A percentile compares a stretch with the other conserved stretches of the same genome.
Evolutionary conservation across 345 rosid genomes (phyloP).

Genomic region (Anacardium occidentale): DNA sequence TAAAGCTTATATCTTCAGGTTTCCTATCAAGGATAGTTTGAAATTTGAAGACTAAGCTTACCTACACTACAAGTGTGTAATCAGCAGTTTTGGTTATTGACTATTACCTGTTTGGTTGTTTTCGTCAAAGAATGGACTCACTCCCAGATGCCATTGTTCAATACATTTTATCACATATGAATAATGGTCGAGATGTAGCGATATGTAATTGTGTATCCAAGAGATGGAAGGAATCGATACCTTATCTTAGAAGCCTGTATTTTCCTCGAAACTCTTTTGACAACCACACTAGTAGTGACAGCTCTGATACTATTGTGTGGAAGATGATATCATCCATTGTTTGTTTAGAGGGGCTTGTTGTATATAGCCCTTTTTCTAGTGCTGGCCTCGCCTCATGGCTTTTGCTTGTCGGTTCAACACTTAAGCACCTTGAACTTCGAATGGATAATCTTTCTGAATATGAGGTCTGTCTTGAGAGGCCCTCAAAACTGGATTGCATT

Average conservation of each 20-base stretch:
- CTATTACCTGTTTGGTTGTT: conserved; percentile 37
- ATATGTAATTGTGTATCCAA: conserved; percentile 76
- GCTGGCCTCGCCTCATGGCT: conserved; percentile 85
- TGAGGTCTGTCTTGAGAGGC: conserved; percentile 39
- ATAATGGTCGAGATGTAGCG: conserved; percentile 69
- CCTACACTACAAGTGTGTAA: too few species aligned
- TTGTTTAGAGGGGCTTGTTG: conserved; percentile 68
- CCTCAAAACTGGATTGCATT: conserved; percentile 75
- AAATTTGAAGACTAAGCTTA: too few species aligned
- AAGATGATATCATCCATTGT: conserved; percentile 54
- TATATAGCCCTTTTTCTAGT: conserved; percentile 69
- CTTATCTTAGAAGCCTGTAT: conserved; percentile 56
- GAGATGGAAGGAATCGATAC: conserved; percentile 79
- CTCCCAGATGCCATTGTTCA: conserved; percentile 81
- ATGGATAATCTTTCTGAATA: conserved; percentile 74
- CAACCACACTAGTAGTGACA: conserved; percentile 34
- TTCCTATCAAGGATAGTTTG: not conserved
- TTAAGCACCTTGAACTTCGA: conserved; percentile 74
- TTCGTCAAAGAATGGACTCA: conserved; percentile 65
- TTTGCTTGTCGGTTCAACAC: conserved; percentile 41
- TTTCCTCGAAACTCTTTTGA: conserved; percentile 83
- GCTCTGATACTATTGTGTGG: conserved; percentile 46
- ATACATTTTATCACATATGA: conserved; percentile 60
- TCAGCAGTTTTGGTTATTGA: conserved; percentile 16
- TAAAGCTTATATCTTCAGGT: not conserved